Conservation (phyloP, 805 yeast genomes). For the Sugiyamaella smithiae region DNA sequence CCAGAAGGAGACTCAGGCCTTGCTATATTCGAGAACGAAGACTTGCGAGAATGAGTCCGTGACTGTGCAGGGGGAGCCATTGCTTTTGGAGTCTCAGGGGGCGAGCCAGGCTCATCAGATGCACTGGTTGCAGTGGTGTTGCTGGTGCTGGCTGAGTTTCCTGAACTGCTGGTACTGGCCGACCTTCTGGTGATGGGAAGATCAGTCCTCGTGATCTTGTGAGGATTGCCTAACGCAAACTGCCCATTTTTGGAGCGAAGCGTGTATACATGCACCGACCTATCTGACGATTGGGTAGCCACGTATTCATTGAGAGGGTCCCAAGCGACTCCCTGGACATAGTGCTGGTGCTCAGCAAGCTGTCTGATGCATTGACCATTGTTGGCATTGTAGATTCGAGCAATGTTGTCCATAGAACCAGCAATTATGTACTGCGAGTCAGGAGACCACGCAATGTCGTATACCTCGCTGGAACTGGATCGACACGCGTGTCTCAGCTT, state of each 20-base stretch:
- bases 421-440: constrained; percentile 71
- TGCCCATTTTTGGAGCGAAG: constrained; percentile 36
- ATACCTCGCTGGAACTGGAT: constrained; percentile 69
- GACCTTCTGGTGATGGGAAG: constrained; percentile 39
- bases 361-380: constrained; percentile 58
- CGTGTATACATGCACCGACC: constrained; percentile 71
- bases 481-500: constrained; percentile 55
- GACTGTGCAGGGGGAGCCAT: constrained; percentile 36
- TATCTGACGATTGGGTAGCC: constrained; percentile 88
- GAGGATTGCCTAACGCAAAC: constrained; percentile 39
- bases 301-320: constrained; percentile 78
- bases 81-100: constrained; percentile 24
- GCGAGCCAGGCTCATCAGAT: constrained; percentile 8
- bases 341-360: constrained; percentile 75
- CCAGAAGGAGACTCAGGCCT: constrained; percentile 39
- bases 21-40: constrained; percentile 39
- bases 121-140: neutral
- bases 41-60: constrained; percentile 39
- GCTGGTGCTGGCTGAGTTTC: neutral
- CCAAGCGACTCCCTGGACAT: constrained; percentile 96
- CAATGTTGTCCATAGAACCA: constrained; percentile 87
- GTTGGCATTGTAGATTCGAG: constrained; percentile 60
- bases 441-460: constrained; percentile 93
- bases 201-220: constrained; percentile 57
- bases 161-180: neutral